Evolutionary conservation across 192 early-diverging fungal genomes (phyloP).

Genomic region (Cladochytrium replicatum): DNA sequence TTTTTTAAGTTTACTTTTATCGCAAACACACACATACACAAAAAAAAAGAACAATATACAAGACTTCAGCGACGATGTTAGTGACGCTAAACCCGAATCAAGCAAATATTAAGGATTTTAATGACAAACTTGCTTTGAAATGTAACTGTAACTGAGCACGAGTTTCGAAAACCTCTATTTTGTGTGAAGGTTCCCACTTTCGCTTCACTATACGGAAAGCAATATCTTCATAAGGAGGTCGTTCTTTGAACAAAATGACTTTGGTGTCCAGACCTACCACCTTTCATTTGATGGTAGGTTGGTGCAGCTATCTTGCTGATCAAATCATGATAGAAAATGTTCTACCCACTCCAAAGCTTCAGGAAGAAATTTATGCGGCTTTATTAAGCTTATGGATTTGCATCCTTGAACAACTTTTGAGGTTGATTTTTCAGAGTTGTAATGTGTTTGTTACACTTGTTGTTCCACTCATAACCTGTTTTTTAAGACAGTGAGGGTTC

Average conservation of each 20-base stretch:
- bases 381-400: no score
- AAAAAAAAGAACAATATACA: no score
- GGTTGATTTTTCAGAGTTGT: slow-evolving; percentile 80
- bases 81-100: slow-evolving; percentile 1
- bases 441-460: slow-evolving; percentile 90
- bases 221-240: slow-evolving; percentile 95
- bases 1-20: no score
- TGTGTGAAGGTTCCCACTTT: slow-evolving; percentile 93
- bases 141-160: slow-evolving; percentile 80
- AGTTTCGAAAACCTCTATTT: slow-evolving; percentile 66
- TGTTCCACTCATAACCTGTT: slow-evolving; percentile 89
- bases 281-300: slow-evolving; percentile 71
- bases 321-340: slow-evolving; percentile 97
- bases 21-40: no score
- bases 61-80: not conserved
- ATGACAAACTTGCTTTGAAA: slow-evolving; percentile 67
- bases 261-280: slow-evolving; percentile 65
- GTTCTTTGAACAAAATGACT: slow-evolving; percentile 81
- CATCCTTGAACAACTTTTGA: slow-evolving; percentile 88
- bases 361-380: no score
- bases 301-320: slow-evolving; percentile 87
- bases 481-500: no score
- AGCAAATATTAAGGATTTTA: not conserved
- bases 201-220: slow-evolving; percentile 92
- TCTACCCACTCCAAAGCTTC: no score